Conservation (phyloP, 495 filamentous ascomycete genomes). For the Cercophora newfieldiana region DNA sequence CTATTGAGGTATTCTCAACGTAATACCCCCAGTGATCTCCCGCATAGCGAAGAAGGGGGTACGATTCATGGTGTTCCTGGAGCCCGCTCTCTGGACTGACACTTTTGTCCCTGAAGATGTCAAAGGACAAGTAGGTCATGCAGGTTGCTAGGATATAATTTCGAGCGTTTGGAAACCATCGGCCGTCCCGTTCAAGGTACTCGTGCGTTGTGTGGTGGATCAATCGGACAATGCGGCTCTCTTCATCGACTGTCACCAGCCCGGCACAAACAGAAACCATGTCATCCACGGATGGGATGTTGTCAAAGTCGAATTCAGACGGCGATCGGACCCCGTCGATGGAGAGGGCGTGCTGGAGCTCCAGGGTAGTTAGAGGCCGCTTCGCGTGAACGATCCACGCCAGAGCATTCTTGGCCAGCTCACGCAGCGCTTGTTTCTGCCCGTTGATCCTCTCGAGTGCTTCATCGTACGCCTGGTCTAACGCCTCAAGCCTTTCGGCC, state of each 20-base stretch:
- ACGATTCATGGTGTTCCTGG: constrained; percentile 24
- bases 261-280: constrained; percentile 54
- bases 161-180: constrained; percentile 41
- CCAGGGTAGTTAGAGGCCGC: background rate
- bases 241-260: constrained; percentile 50
- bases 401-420: background rate
- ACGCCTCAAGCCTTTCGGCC: background rate
- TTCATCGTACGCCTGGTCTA: constrained; percentile 4
- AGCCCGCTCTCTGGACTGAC: constrained; percentile 32
- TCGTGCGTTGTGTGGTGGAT: constrained; percentile 58
- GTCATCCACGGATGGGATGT: constrained; percentile 38
- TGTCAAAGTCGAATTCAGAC: constrained; percentile 39
- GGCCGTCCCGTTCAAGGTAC: constrained; percentile 46
- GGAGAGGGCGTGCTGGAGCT: constrained; percentile 7
- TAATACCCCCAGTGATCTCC: constrained; percentile 48
- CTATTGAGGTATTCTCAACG: background rate
- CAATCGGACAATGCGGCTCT: constrained; percentile 49
- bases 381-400: constrained; percentile 9
- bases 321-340: constrained; percentile 27
- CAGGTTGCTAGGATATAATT: constrained; percentile 39
- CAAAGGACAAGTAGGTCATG: constrained; percentile 47
- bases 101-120: constrained; percentile 31
- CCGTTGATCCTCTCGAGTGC: constrained; percentile 3
- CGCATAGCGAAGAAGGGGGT: constrained; percentile 46
- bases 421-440: background rate